phyloP scores from a whole-genome alignment of 768 basidiomycete genomes.

The Termitomyces bulborhizus region DNA sequence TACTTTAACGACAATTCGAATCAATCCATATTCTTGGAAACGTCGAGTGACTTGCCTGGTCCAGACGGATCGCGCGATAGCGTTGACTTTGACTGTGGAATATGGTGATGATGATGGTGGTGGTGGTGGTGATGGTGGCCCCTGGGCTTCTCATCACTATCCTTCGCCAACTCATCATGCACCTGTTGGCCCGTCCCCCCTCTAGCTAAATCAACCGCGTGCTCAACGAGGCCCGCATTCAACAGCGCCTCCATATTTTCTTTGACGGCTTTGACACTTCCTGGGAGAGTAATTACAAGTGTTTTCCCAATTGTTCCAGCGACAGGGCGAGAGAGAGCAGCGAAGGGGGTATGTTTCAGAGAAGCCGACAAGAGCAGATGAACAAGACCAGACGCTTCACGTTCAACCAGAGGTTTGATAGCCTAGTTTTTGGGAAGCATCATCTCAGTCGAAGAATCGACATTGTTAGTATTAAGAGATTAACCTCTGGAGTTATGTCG shows the following conservation, averaged over 20 bases:
- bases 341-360: slow-evolving; percentile 68
- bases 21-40: background rate
- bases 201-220: slow-evolving; percentile 66
- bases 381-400: slow-evolving; percentile 64
- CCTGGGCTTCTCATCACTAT: slow-evolving; percentile 18
- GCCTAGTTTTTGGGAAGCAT: slow-evolving; percentile 31
- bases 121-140: slow-evolving; percentile 20
- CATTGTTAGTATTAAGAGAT: background rate
- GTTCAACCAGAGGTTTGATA: slow-evolving; percentile 56
- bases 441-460: background rate
- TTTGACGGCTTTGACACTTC: slow-evolving; percentile 78
- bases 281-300: slow-evolving; percentile 76
- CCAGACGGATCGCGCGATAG: slow-evolving; percentile 67
- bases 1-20: slow-evolving; percentile 30
- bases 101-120: slow-evolving; percentile 22
- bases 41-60: slow-evolving; percentile 41
- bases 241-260: slow-evolving; percentile 70
- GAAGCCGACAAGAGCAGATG: slow-evolving; percentile 68
- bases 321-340: slow-evolving; percentile 77
- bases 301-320: slow-evolving; percentile 66
- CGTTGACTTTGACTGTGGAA: slow-evolving; percentile 49
- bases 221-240: slow-evolving; percentile 48
- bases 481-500: slow-evolving; percentile 82
- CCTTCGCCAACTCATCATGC: slow-evolving; percentile 43
- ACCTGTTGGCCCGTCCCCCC: slow-evolving; percentile 61